phyloP scores from a whole-genome alignment of 768 basidiomycete species.

The Butyriboletus loyo region DNA sequence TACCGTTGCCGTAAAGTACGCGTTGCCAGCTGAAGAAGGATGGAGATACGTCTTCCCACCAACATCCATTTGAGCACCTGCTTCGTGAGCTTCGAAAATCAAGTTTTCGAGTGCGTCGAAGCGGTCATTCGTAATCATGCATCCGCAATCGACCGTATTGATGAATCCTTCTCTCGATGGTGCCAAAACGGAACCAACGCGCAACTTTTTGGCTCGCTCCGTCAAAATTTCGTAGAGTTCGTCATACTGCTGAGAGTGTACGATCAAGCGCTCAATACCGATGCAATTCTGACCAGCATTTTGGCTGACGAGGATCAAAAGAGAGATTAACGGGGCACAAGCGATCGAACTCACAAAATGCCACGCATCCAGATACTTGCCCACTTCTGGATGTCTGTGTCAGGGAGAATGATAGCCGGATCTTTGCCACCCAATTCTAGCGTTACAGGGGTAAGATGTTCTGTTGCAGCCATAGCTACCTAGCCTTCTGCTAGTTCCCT shows the following conservation, averaged over 20 bases:
- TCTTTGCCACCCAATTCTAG: constrained; percentile 96
- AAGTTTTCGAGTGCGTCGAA: constrained; percentile 68
- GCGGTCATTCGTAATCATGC: constrained; percentile 77
- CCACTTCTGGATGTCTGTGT: constrained; percentile 79
- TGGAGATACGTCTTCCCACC: constrained; percentile 71
- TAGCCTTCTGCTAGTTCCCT: no score
- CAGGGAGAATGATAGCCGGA: constrained; percentile 84
- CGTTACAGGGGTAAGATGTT: constrained; percentile 85
- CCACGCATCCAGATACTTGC: constrained; percentile 85
- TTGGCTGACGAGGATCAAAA: constrained; percentile 51
- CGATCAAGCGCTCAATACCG: constrained; percentile 90
- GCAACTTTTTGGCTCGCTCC: constrained; percentile 64
- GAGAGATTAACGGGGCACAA: neutral
- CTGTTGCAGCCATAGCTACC: constrained; percentile 82
- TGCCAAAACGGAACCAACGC: constrained; percentile 74
- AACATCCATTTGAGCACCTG: constrained; percentile 58
- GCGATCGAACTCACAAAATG: constrained; percentile 66
- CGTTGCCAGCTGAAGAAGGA: constrained; percentile 63
- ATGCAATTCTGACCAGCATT: constrained; percentile 96
- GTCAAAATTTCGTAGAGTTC: constrained; percentile 64
- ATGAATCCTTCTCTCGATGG: constrained; percentile 66
- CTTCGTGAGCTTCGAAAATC: constrained; percentile 63
- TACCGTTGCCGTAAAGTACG: constrained; percentile 86
- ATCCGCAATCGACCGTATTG: constrained; percentile 76
- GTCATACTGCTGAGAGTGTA: constrained; percentile 75